Conservation (phyloP, 495 filamentous ascomycete genomes). For the Xylaria intraflava region DNA sequence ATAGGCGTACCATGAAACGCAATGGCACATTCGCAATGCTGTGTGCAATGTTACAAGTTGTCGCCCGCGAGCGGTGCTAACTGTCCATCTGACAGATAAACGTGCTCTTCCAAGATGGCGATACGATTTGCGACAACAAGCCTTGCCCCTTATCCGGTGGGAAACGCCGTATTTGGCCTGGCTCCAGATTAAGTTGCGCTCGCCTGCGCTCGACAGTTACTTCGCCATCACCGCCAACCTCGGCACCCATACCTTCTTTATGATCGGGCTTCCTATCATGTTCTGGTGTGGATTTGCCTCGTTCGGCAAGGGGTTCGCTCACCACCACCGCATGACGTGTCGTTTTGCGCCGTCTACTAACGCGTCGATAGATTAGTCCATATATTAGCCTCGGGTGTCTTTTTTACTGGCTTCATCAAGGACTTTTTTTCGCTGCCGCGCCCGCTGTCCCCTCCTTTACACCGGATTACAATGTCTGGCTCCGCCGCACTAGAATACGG, state of each 20-base stretch:
- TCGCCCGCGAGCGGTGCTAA: conserved; percentile 11
- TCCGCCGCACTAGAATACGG: conserved; percentile 93
- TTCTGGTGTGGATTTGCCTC: conserved; percentile 89
- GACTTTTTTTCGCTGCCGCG: conserved; percentile 92
- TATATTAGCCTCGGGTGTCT: conserved; percentile 81
- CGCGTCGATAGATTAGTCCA: conserved; percentile 62
- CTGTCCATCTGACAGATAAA: conserved; percentile 55
- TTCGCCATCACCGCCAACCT: conserved; percentile 96
- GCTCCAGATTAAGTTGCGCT: conserved; percentile 69
- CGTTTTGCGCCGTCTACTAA: neutral
- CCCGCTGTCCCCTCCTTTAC: conserved; percentile 85
- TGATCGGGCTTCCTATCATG: conserved; percentile 83
- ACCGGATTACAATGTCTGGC: conserved; percentile 94
- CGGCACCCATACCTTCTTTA: conserved; percentile 98
- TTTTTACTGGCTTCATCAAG: conserved; percentile 89
- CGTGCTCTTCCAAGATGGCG: conserved; percentile 81
- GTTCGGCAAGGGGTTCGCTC: conserved; percentile 71
- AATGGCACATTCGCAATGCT: neutral
- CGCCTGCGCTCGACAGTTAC: conserved; percentile 82
- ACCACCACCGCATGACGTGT: neutral
- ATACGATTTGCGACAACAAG: conserved; percentile 68
- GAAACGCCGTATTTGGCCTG: conserved; percentile 91
- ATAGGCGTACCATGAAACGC: neutral
- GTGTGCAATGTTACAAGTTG: conserved; percentile 6
- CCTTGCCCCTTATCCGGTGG: conserved; percentile 84